A percentile compares a stretch with the other conserved stretches of the same genome.
phyloP scores from a whole-genome alignment of 1,139 yeast genomes.

The Hemisphaericaspora xylanilytica region DNA sequence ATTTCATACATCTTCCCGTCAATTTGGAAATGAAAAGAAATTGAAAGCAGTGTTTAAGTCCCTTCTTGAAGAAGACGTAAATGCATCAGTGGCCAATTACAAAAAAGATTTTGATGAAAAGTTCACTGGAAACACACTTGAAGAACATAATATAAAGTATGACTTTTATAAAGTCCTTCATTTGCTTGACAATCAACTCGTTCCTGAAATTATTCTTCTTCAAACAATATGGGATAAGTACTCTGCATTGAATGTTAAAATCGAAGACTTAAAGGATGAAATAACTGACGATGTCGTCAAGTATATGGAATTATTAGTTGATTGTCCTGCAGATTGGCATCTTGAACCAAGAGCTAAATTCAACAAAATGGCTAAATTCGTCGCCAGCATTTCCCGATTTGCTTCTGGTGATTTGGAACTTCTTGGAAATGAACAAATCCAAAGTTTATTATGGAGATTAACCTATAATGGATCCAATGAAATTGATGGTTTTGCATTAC shows the following conservation, averaged over 20 bases:
- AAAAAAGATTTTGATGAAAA: slow-evolving; percentile 17
- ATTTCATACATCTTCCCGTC: slow-evolving; percentile 34
- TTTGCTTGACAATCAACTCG: slow-evolving; percentile 28
- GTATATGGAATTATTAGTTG: slow-evolving; percentile 34
- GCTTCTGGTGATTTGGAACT: slow-evolving; percentile 25
- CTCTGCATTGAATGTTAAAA: slow-evolving; percentile 16
- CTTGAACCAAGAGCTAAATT: slow-evolving; percentile 18
- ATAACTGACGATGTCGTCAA: slow-evolving; percentile 28
- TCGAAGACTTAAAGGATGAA: slow-evolving; percentile 16
- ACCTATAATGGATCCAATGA: slow-evolving; percentile 13
- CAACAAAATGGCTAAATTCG: slow-evolving; percentile 28
- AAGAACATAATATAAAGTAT: slow-evolving; percentile 34
- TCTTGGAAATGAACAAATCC: slow-evolving; percentile 25
- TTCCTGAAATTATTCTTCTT: slow-evolving; percentile 26
- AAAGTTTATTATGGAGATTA: slow-evolving; percentile 38
- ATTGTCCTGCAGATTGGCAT: slow-evolving; percentile 21
- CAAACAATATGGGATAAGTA: slow-evolving; percentile 29
- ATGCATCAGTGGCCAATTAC: slow-evolving; percentile 1
- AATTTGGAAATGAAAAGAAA: neutral
- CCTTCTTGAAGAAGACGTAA: slow-evolving; percentile 5
- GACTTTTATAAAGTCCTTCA: slow-evolving; percentile 41
- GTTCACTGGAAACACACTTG: slow-evolving; percentile 18
- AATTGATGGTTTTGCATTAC: slow-evolving; percentile 8
- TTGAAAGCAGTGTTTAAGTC: slow-evolving; percentile 8
- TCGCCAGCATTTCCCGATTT: slow-evolving; percentile 26